Conservation (phyloP, 495 filamentous ascomycete genomes). For the Haplographium delicatum region DNA sequence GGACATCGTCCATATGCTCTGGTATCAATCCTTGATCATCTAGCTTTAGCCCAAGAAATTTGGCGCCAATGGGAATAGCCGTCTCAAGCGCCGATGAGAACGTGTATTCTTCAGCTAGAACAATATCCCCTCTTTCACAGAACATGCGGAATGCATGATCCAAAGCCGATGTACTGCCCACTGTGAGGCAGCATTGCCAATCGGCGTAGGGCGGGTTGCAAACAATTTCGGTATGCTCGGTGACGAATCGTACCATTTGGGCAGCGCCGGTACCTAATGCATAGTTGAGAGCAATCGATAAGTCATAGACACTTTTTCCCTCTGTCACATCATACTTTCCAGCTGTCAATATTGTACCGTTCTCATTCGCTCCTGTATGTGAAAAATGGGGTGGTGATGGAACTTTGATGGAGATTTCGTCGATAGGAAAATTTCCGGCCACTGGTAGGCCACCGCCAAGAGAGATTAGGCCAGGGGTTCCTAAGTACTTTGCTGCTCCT, state of each 20-base stretch:
- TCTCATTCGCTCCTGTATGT: constrained; percentile 51
- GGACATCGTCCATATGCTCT: constrained; percentile 23
- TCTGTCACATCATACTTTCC: constrained; percentile 78
- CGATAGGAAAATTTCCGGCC: constrained; percentile 82
- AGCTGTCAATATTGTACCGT: constrained; percentile 51
- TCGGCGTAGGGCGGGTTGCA: constrained; percentile 74
- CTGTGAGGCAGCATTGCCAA: constrained; percentile 71
- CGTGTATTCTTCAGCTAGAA: constrained; percentile 82
- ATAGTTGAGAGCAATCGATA: constrained; percentile 58
- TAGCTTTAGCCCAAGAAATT: constrained; percentile 66
- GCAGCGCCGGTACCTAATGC: constrained; percentile 79
- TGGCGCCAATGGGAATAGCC: constrained; percentile 68
- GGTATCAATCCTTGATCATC: constrained; percentile 75
- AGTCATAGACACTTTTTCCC: constrained; percentile 57
- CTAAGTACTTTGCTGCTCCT: constrained; percentile 67
- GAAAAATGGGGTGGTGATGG: constrained; percentile 62
- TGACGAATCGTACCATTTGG: constrained; percentile 81
- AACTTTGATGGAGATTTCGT: constrained; percentile 62
- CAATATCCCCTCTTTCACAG: constrained; percentile 60
- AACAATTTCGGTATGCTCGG: constrained; percentile 86
- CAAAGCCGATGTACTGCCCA: constrained; percentile 72
- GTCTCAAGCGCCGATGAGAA: constrained; percentile 83
- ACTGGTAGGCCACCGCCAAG: constrained; percentile 90
- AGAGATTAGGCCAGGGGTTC: constrained; percentile 71
- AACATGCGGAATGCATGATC: constrained; percentile 78